Conservation (phyloP, 495 filamentous ascomycete species). For the Hypoxylon fragiforme region DNA sequence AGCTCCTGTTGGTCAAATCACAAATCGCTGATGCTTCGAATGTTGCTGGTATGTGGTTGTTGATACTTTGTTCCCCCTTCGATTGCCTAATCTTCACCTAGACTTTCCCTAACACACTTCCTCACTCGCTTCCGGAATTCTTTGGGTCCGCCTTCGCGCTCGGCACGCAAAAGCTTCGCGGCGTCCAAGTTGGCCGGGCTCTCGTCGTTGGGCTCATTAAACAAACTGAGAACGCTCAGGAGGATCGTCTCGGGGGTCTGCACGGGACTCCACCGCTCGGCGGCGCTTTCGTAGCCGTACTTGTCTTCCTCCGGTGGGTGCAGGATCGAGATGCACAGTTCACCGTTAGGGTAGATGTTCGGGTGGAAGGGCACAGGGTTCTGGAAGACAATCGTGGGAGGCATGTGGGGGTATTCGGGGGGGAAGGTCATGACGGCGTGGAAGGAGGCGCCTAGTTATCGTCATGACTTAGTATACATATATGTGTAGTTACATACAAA, state of each 20-base stretch:
- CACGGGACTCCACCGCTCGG: slow-evolving; percentile 95
- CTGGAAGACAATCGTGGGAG: slow-evolving; percentile 90
- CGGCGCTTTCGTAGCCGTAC: slow-evolving; percentile 90
- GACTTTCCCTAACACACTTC: slow-evolving; percentile 79
- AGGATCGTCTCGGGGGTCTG: slow-evolving; percentile 96
- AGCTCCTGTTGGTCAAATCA: too few relatives aligned
- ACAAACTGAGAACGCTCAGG: slow-evolving; percentile 88
- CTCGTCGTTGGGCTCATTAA: slow-evolving; percentile 92
- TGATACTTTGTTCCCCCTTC: too few relatives aligned
- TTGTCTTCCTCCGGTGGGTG: slow-evolving; percentile 96
- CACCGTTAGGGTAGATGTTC: slow-evolving; percentile 88
- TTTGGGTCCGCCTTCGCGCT: slow-evolving; percentile 60
- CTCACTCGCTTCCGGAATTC: slow-evolving; percentile 79
- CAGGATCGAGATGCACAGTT: slow-evolving; percentile 95
- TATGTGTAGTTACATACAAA: slow-evolving; percentile 1
- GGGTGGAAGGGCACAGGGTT: slow-evolving; percentile 86
- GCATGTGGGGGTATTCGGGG: slow-evolving; percentile 80
- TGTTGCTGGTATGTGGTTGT: too few relatives aligned
- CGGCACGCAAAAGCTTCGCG: slow-evolving; percentile 81
- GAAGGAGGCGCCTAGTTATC: slow-evolving; percentile 77
- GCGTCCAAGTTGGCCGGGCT: slow-evolving; percentile 95
- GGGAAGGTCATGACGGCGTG: slow-evolving; percentile 79
- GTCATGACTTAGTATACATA: not conserved
- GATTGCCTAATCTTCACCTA: slow-evolving; percentile 61
- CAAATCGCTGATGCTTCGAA: too few relatives aligned